Evolutionary conservation across 1,284 basidiomycete genomes (phyloP).

Genomic region (Sanghuangporus weigelae): DNA sequence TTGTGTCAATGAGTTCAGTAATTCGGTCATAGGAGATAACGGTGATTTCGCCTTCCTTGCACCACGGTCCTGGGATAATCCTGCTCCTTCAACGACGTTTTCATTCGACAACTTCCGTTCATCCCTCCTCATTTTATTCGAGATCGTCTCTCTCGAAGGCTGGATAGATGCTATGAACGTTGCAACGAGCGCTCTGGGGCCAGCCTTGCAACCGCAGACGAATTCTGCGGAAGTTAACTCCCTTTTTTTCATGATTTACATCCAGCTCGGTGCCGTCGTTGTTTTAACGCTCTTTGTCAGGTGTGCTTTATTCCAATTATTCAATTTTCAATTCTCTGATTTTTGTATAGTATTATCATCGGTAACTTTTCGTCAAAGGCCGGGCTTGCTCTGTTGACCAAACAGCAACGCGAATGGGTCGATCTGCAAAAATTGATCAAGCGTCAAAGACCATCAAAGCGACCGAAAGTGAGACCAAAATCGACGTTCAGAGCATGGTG

Average conservation of each 20-base stretch:
- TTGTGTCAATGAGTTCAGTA: conserved; percentile 79
- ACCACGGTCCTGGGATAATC: conserved; percentile 88
- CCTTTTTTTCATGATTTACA: conserved; percentile 92
- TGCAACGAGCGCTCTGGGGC: conserved; percentile 77
- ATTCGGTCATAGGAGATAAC: conserved; percentile 42
- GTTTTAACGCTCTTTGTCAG: conserved; percentile 87
- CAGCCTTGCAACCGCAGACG: conserved; percentile 60
- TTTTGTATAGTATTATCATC: conserved; percentile 77
- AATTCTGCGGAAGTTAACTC: conserved; percentile 80
- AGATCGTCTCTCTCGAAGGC: conserved; percentile 94
- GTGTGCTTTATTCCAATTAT: conserved; percentile 34
- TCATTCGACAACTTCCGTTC: conserved; percentile 88
- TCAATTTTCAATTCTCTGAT: not conserved
- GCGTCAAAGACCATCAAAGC: conserved; percentile 82
- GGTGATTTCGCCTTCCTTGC: conserved; percentile 60
- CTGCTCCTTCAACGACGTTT: conserved; percentile 79
- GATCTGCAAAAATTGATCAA: conserved; percentile 87
- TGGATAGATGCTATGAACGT: conserved; percentile 92
- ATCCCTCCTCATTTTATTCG: conserved; percentile 90
- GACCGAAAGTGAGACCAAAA: conserved; percentile 60
- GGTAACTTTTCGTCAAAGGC: conserved; percentile 88
- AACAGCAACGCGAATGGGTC: conserved; percentile 93
- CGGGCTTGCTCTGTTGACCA: conserved; percentile 79
- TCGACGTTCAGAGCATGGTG: conserved; percentile 77
- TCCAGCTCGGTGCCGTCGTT: conserved; percentile 87